Percentiles rank a stretch among this genome's conserved stretches.
Evolutionary conservation across 352 stramenopile species (phyloP).

Genomic region (Globisporangium cystogenes): DNA sequence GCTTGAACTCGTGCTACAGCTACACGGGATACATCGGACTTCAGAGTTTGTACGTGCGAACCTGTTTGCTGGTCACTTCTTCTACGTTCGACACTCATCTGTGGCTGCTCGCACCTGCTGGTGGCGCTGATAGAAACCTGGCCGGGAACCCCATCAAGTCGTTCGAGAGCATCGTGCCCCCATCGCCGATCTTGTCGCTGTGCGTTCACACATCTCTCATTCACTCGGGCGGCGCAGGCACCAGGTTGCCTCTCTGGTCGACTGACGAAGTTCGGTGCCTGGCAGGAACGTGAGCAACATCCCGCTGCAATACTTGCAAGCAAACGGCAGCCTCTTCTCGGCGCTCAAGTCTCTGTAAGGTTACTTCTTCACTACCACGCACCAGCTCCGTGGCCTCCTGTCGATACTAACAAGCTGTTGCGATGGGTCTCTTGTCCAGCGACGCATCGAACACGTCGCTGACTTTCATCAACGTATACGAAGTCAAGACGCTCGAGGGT

Average conservation of each 20-base stretch:
- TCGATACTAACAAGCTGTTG: neutral
- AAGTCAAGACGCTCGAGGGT: slow-evolving; percentile 1
- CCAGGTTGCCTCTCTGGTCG: neutral
- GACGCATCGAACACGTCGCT: slow-evolving; percentile 13
- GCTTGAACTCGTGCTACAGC: neutral
- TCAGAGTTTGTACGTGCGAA: neutral
- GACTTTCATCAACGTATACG: slow-evolving; percentile 1
- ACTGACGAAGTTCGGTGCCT: neutral
- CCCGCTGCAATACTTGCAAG: neutral
- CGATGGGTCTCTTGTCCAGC: neutral
- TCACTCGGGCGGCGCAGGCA: too few relatives aligned
- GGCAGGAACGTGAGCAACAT: slow-evolving; percentile 8
- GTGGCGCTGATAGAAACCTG: slow-evolving; percentile 4
- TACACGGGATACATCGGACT: neutral
- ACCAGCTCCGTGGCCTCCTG: neutral
- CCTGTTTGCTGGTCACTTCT: neutral
- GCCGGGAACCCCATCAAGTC: slow-evolving; percentile 9
- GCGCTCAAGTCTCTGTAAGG: slow-evolving; percentile 7
- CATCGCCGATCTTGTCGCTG: slow-evolving; percentile 1
- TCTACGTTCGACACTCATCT: neutral
- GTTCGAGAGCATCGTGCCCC: slow-evolving; percentile 5
- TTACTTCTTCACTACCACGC: neutral
- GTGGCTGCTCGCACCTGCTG: neutral
- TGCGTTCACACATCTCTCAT: neutral
- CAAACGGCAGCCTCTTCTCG: neutral